A percentile compares a stretch with the other conserved stretches of the same genome.
Conservation (phyloP, 2,329 filamentous ascomycete species). For the Penicillium janthinellum region DNA sequence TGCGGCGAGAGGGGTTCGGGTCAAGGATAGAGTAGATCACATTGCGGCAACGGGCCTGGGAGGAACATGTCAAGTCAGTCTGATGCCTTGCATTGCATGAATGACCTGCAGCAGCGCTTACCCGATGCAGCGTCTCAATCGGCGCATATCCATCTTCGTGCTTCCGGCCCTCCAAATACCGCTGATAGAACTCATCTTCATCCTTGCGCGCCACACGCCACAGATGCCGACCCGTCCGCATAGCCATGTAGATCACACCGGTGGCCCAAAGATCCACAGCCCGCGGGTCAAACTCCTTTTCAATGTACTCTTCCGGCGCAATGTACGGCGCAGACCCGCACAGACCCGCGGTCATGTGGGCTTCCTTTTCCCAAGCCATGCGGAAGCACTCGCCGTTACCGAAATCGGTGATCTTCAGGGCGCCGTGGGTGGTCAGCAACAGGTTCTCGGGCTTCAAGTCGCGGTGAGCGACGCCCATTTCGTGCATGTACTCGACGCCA, state of each 20-base stretch:
- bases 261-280: constrained; percentile 99
- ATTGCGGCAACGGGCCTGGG: constrained; percentile 90
- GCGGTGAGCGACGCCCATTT: constrained; percentile 97
- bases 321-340: constrained; percentile 98
- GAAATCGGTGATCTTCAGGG: constrained; percentile 96
- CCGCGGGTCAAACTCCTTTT: constrained; percentile 93
- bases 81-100: background rate
- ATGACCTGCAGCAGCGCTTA: constrained; percentile 55
- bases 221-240: constrained; percentile 92
- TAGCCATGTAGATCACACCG: constrained; percentile 99
- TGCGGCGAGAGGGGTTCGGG: constrained; percentile 86
- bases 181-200: constrained; percentile 95
- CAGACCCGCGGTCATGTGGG: constrained; percentile 95
- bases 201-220: constrained; percentile 98
- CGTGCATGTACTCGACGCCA: constrained; percentile 97
- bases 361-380: constrained; percentile 98
- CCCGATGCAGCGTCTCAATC: constrained; percentile 91
- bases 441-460: constrained; percentile 97
- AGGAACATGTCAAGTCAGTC: constrained; percentile 19
- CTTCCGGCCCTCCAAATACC: constrained; percentile 87
- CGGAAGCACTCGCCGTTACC: constrained; percentile 99
- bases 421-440: constrained; percentile 86
- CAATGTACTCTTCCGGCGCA: constrained; percentile 91
- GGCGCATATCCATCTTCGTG: constrained; percentile 95
- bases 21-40: constrained; percentile 99